Conservation (phyloP, 2,329 filamentous ascomycete species). For the Botrytis galanthina region DNA sequence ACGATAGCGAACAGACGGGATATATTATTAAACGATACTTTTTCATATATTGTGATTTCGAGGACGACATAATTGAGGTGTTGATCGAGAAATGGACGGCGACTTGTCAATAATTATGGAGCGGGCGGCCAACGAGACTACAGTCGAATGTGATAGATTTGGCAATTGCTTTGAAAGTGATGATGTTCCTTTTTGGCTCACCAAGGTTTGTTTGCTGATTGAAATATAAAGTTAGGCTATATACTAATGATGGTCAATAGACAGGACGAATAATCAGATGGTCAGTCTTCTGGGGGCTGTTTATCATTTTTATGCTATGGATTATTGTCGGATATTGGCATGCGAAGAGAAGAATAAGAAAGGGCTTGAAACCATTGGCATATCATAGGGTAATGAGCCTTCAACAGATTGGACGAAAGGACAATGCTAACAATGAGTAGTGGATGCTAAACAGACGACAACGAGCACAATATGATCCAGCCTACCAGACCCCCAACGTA, state of each 20-base stretch:
- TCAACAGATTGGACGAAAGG: not conserved
- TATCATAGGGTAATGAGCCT: conserved; percentile 64
- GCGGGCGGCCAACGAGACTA: not conserved
- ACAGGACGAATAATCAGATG: conserved; percentile 58
- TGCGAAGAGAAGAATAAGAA: conserved; percentile 63
- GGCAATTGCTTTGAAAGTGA: conserved; percentile 34
- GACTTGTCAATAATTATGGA: not conserved
- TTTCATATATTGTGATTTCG: not conserved
- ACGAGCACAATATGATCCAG: conserved; percentile 40
- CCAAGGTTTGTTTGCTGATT: conserved; percentile 38
- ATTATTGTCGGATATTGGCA: conserved; percentile 68
- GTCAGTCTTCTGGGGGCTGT: conserved; percentile 62
- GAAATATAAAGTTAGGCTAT: not conserved
- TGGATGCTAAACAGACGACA: conserved; percentile 37
- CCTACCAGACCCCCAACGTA: conserved; percentile 47
- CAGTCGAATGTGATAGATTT: not conserved
- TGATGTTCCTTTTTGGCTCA: conserved; percentile 42
- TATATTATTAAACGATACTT: not conserved
- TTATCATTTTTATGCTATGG: conserved; percentile 58
- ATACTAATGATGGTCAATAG: conserved; percentile 35
- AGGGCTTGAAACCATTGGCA: conserved; percentile 61
- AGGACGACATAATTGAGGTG: not conserved
- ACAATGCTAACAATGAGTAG: conserved; percentile 29
- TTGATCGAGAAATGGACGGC: not conserved
- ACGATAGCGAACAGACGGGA: not conserved